phyloP scores from a whole-genome alignment of 208 protist genomes.

The Acanthamoeba divionensis region DNA sequence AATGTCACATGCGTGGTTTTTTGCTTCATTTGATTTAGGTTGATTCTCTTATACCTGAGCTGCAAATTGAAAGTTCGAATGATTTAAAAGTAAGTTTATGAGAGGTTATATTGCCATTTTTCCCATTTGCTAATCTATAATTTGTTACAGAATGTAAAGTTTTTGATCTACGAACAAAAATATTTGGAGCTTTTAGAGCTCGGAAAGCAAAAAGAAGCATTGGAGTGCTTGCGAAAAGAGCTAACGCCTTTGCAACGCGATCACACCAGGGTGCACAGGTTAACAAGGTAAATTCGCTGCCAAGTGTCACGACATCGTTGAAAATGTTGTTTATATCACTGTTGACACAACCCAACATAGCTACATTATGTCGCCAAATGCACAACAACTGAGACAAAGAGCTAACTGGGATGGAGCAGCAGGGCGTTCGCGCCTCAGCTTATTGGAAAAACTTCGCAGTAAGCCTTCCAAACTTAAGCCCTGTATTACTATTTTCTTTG shows the following conservation, averaged over 20 bases:
- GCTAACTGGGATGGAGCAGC: conserved; percentile 61
- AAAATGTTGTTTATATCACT: not conserved
- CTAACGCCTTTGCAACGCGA: conserved; percentile 60
- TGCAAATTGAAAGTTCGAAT: conserved; percentile 7
- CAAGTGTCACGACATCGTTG: not conserved
- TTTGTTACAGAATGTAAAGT: conserved; percentile 51
- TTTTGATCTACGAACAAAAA: conserved; percentile 73
- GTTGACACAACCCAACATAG: not conserved
- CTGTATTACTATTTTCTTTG: not conserved
- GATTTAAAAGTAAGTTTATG: not conserved
- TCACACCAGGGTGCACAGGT: conserved; percentile 36
- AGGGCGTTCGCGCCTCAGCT: conserved; percentile 22
- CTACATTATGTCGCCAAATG: conserved; percentile 63
- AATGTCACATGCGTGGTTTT: not conserved
- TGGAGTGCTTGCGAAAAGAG: conserved; percentile 67
- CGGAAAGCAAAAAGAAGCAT: conserved; percentile 37
- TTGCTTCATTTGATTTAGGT: not conserved
- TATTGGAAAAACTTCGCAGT: conserved; percentile 68
- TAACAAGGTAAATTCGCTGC: conserved; percentile 23
- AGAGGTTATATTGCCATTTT: not conserved
- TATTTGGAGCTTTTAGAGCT: conserved; percentile 74
- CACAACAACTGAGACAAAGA: conserved; percentile 45
- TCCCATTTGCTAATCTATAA: not conserved
- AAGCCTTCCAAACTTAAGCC: not conserved
- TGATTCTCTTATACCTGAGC: conserved; percentile 34